Percentiles rank a stretch among this genome's conserved stretches.
phyloP scores from a whole-genome alignment of 331 rosid genomes.

The Quercus lobata region DNA sequence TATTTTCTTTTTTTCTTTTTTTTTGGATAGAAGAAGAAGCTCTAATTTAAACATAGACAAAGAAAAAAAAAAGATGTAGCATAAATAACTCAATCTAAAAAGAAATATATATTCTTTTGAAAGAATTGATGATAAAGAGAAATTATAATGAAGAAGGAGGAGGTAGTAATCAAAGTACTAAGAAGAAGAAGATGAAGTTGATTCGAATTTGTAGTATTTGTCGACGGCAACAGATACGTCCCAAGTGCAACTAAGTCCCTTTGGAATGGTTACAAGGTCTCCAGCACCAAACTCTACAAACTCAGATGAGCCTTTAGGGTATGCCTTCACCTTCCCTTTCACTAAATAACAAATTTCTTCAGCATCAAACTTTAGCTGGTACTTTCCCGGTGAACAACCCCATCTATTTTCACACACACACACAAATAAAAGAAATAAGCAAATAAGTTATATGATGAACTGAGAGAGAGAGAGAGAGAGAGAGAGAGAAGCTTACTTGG shows the following conservation, averaged over 20 bases:
- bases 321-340: constrained; percentile 90
- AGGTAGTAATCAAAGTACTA: neutral
- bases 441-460: neutral
- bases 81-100: neutral
- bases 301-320: constrained; percentile 69
- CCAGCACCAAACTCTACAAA: constrained; percentile 93
- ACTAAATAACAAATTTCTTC: constrained; percentile 90
- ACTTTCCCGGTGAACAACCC: constrained; percentile 98
- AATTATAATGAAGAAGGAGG: neutral
- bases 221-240: constrained; percentile 91
- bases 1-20: too few relatives aligned
- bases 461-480: neutral
- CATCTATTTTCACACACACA: constrained; percentile 45
- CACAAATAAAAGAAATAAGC: neutral
- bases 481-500: constrained; percentile 51
- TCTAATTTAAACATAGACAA: neutral
- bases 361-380: constrained; percentile 91
- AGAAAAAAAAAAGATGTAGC: neutral
- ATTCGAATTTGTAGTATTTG: constrained; percentile 90
- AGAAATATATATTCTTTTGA: neutral
- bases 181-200: constrained; percentile 25
- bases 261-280: constrained; percentile 84
- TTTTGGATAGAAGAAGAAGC: too few relatives aligned
- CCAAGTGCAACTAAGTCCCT: constrained; percentile 97
- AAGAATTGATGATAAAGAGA: constrained; percentile 5